Conservation (phyloP, 2,329 filamentous ascomycete species). For the Xylariales sp. region DNA sequence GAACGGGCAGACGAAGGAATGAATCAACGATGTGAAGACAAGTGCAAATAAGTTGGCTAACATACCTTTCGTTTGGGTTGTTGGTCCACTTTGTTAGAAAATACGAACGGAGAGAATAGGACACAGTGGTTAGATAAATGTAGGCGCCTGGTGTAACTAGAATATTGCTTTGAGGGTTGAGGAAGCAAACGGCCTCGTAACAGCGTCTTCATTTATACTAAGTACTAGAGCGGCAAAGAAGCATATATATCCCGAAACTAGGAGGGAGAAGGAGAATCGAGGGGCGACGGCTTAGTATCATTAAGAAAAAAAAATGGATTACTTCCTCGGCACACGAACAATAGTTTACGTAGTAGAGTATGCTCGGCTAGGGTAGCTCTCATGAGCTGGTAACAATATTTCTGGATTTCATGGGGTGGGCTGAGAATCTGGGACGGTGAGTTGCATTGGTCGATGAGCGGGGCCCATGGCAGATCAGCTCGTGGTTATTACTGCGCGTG, state of each 20-base stretch:
- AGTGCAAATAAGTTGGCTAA: neutral
- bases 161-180: neutral
- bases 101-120: neutral
- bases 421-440: conserved; percentile 38
- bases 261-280: neutral
- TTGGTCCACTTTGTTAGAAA: neutral
- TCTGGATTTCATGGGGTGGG: conserved; percentile 38
- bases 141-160: neutral
- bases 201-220: neutral
- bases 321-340: conserved; percentile 5
- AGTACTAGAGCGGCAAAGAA: neutral
- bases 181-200: neutral
- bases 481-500: conserved; percentile 40
- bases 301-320: neutral
- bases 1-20: neutral
- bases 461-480: conserved; percentile 47
- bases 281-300: neutral
- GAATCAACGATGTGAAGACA: neutral
- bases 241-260: neutral
- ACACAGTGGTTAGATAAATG: neutral
- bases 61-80: neutral
- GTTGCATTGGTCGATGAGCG: conserved; percentile 43
- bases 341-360: too few species aligned
- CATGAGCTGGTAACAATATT: conserved; percentile 42
- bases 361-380: conserved; percentile 20